These are phyloP conservation scores for Sporothrix sp. DNA, from an alignment of 2,329 filamentous ascomycete genomes.

Conservation along the genomic window DNA sequence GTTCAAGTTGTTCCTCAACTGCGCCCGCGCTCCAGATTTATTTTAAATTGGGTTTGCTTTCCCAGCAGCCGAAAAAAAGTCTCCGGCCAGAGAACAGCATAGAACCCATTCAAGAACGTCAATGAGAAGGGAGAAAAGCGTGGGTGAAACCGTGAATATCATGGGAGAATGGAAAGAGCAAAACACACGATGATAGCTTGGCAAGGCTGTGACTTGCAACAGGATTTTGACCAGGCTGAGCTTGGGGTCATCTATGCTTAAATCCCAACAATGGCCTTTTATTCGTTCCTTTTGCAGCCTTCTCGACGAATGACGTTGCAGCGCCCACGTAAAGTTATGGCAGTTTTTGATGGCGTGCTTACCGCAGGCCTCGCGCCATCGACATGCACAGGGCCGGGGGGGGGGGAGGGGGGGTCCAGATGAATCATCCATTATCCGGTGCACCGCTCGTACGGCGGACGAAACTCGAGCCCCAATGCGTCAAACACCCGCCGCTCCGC, in stretches of 20 bases:
- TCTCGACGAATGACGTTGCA: conserved; percentile 32
- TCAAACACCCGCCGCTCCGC: conserved; percentile 76
- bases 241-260: too few species aligned
- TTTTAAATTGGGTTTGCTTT: not conserved
- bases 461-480: conserved; percentile 60
- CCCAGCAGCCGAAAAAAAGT: not conserved
- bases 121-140: not conserved
- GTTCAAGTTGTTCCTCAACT: too few species aligned
- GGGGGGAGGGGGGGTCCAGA: too few species aligned
- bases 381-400: too few species aligned
- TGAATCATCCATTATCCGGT: conserved; percentile 38
- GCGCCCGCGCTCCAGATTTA: too few species aligned
- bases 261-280: not conserved
- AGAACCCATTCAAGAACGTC: not conserved
- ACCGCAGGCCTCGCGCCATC: not conserved
- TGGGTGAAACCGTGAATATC: too few species aligned
- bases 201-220: not conserved
- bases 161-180: not conserved
- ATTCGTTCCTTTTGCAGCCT: conserved; percentile 9
- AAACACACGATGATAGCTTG: not conserved
- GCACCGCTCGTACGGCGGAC: conserved; percentile 56
- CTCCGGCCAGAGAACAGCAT: not conserved
- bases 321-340: not conserved
- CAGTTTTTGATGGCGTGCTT: conserved; percentile 2
- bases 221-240: not conserved